A percentile compares a stretch with the other conserved stretches of the same genome.
Conservation (phyloP, 1,284 basidiomycete species). For the Exobasidium rhododendri region DNA sequence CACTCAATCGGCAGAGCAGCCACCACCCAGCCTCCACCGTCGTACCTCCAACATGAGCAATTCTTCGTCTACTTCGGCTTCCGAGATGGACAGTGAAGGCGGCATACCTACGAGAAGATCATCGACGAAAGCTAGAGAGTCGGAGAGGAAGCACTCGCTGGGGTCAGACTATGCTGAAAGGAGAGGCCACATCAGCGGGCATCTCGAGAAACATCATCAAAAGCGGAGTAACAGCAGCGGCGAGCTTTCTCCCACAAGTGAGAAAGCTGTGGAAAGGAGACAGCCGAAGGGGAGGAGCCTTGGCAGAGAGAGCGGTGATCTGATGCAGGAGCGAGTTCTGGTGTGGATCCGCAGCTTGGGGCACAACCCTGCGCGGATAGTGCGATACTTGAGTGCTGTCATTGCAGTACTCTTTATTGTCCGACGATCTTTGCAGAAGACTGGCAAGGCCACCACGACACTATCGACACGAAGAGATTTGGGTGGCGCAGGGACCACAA, state of each 20-base stretch:
- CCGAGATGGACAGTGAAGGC: background rate
- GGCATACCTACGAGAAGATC: background rate
- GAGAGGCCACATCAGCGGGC: background rate
- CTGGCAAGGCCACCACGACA: background rate
- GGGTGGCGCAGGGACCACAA: background rate
- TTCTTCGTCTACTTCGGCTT: background rate
- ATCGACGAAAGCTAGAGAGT: background rate
- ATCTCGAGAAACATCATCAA: background rate
- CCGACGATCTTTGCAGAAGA: background rate
- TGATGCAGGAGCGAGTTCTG: background rate
- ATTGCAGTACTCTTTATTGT: slow-evolving; percentile 6
- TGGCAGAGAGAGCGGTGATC: background rate
- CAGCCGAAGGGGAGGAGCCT: background rate
- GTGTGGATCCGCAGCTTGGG: background rate
- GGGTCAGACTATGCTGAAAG: background rate
- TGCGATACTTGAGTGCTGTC: background rate
- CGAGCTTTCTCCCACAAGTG: background rate
- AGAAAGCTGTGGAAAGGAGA: background rate
- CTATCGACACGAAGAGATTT: background rate
- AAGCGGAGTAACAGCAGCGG: background rate
- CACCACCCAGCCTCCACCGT: background rate
- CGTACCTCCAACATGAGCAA: background rate
- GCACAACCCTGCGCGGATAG: background rate
- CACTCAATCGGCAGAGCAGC: background rate
- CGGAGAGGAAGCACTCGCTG: background rate